Conservation (phyloP, 208 protist genomes). For the Wallacemonas sp. region DNA sequence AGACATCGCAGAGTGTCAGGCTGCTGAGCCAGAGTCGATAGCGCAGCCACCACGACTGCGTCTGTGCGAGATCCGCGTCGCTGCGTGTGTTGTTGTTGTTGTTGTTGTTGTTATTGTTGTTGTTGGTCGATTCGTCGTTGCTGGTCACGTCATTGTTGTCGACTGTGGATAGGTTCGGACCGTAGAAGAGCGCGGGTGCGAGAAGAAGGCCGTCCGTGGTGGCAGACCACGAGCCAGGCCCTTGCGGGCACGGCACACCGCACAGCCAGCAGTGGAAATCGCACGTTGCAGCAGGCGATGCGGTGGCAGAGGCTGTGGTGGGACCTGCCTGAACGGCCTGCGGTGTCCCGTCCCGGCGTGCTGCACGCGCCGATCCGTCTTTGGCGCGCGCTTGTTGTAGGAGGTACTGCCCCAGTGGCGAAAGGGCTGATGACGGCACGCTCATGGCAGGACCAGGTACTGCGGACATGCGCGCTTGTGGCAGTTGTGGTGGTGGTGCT, state of each 20-base stretch:
- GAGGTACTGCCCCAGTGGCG: constrained; percentile 10
- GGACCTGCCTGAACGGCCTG: too few species aligned
- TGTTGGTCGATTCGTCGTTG: too few species aligned
- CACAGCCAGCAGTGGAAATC: constrained; percentile 56
- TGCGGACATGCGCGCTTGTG: background rate
- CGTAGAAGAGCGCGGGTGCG: constrained; percentile 30
- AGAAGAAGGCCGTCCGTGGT: background rate
- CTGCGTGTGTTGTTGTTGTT: too few species aligned
- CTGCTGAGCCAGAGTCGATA: constrained; percentile 14
- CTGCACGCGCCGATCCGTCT: background rate
- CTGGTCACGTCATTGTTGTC: too few species aligned
- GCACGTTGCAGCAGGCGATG: too few species aligned
- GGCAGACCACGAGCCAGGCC: constrained; percentile 25
- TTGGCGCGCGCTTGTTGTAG: background rate
- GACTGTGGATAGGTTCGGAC: background rate
- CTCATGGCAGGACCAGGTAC: background rate
- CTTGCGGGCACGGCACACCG: constrained; percentile 25
- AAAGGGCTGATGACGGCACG: background rate
- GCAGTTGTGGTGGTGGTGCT: background rate
- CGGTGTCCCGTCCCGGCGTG: too few species aligned
- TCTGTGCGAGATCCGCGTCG: too few species aligned
- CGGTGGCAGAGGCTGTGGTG: too few species aligned
- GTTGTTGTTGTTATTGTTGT: too few species aligned
- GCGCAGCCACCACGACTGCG: background rate
- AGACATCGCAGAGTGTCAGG: constrained; percentile 44